These are phyloP conservation scores for Trichoderma afroharzianum DNA, from an alignment of 2,329 filamentous ascomycete genomes.

Conservation along the genomic window DNA sequence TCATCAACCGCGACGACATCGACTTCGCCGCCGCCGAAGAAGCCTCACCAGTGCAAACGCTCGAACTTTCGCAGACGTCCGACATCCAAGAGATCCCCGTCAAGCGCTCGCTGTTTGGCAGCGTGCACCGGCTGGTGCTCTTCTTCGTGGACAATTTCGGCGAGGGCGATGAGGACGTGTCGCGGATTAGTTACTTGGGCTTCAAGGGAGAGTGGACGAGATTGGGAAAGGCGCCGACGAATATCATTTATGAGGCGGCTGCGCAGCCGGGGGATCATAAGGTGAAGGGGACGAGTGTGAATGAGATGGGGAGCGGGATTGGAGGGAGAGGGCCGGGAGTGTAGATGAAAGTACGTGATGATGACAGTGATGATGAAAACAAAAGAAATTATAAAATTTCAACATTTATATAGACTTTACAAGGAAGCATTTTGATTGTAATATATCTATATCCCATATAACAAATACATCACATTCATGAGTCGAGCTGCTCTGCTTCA, in stretches of 20 bases:
- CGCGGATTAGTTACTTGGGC: conserved; percentile 75
- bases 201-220: conserved; percentile 95
- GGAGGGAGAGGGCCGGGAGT: conserved; percentile 40
- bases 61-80: conserved; percentile 72
- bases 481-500: neutral
- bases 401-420: neutral
- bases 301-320: conserved; percentile 54
- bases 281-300: conserved; percentile 54
- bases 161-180: conserved; percentile 74
- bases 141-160: conserved; percentile 93
- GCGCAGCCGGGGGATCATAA: conserved; percentile 87
- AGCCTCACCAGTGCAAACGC: conserved; percentile 65
- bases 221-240: conserved; percentile 66
- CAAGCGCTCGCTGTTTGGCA: conserved; percentile 83
- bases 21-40: conserved; percentile 78
- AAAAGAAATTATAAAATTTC: neutral
- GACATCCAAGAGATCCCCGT: conserved; percentile 86
- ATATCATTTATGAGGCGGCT: conserved; percentile 89
- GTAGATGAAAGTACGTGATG: conserved; percentile 17
- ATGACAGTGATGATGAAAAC: neutral
- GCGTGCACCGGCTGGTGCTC: conserved; percentile 74
- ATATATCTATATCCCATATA: neutral
- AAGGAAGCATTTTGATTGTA: neutral
- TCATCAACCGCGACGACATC: conserved; percentile 80
- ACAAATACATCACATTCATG: neutral